A percentile compares a stretch with the other conserved stretches of the same genome.
phyloP scores from a whole-genome alignment of 257 asterid species.

The Euphrasia confusa region DNA sequence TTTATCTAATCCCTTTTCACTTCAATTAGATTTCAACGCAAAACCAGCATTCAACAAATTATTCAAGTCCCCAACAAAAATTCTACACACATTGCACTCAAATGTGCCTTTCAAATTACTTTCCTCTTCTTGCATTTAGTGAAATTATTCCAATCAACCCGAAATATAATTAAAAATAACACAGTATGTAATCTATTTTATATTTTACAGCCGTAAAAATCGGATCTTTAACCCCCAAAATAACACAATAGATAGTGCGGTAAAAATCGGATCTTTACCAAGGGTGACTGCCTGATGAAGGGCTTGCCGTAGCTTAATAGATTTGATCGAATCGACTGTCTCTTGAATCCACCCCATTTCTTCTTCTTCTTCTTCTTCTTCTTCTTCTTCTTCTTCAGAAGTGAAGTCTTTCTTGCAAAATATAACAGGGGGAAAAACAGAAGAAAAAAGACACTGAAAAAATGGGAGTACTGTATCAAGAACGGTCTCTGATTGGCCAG shows the following conservation, averaged over 20 bases:
- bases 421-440: not conserved
- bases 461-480: slow-evolving; percentile 21
- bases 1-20: not conserved
- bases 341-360: slow-evolving; percentile 47
- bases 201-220: not conserved
- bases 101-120: not conserved
- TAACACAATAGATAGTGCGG: too few relatives aligned
- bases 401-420: slow-evolving; percentile 10
- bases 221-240: not conserved
- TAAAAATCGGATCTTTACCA: not conserved
- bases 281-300: slow-evolving; percentile 1
- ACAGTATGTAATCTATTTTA: too few relatives aligned
- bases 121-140: not conserved
- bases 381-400: slow-evolving; percentile 5
- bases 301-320: not conserved
- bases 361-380: not conserved
- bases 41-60: not conserved
- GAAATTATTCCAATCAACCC: not conserved
- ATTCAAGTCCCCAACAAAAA: not conserved
- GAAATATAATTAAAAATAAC: too few relatives aligned
- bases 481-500: slow-evolving; percentile 39
- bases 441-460: not conserved
- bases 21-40: not conserved
- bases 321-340: not conserved
- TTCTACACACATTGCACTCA: not conserved